Evolutionary conservation across 768 basidiomycete genomes (phyloP), one percentile per base, ranked within the genome.

Genomic region (Termitomyces eurrhizus): DNA sequence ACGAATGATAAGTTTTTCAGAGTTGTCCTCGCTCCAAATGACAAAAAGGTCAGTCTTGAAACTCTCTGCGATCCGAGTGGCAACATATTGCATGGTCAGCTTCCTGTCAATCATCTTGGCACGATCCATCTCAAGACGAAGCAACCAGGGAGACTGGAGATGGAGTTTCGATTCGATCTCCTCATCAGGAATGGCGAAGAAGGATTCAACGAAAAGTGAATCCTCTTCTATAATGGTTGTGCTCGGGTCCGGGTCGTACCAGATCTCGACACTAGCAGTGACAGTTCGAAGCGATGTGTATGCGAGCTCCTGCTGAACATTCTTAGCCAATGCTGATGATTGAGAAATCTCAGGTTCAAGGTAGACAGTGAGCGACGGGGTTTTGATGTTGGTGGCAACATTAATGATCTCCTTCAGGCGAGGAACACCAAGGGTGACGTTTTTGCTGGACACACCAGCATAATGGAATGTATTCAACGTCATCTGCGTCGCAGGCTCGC

Each of bases 401-500:
- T 99, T 99, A 78, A 99, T 98, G 67, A 98, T 98, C 75, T 98
- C 97, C 78, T 98, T 98, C 64, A 99, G 74, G 74, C 97, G 95
- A 2, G 97, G 97, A 2, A 99, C 97, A 88, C 97, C 97, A 61
- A 98, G 92, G 0, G 97, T 99, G 53, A 99, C 97, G 75, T 97
- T 98, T 78, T 98, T 98, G 70, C 92, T 94, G n/a, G 97, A 96
- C 29, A 99, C 97, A 88, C 97, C 97, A 62, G 97, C 97, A 72
- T 98, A 98, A 76, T 99, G 97, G 92, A 98, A 99, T 0, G 96
- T 98, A 74, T 99, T 99, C 60, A 99, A 75, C 7, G 97, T 98
- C 97, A 99, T 98, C 77, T 99, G 97, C 0, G 97, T 99, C 4
- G 97, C 97, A 0, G 97, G 97, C 79, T 98, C 97, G 74, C 97